These are phyloP conservation scores for Hydnum rufescens DNA, from an alignment of 768 basidiomycete species.

Conservation along the genomic window DNA sequence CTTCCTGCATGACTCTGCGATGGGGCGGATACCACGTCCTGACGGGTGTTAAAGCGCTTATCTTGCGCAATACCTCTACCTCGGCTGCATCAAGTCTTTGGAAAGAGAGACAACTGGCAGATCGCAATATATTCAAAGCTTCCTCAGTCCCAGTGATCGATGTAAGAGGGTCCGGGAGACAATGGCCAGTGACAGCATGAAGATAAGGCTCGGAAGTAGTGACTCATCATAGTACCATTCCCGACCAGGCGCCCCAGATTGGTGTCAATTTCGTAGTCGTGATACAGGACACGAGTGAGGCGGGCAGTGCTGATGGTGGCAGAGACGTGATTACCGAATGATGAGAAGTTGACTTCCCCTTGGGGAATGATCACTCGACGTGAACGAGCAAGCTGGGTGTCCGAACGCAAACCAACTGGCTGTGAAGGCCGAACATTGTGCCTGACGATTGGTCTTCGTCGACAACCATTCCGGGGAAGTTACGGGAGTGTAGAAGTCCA, in stretches of 20 bases:
- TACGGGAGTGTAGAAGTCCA: slow-evolving; percentile 24
- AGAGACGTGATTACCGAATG: slow-evolving; percentile 12
- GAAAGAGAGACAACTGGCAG: slow-evolving; percentile 25
- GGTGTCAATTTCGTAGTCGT: slow-evolving; percentile 17
- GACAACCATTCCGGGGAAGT: slow-evolving; percentile 25
- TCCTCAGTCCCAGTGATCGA: slow-evolving; percentile 26
- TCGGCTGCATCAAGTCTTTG: slow-evolving; percentile 10
- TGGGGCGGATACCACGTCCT: background rate
- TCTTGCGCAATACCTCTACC: background rate
- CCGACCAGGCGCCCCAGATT: slow-evolving; percentile 17
- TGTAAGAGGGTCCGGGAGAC: slow-evolving; percentile 26
- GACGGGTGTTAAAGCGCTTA: background rate
- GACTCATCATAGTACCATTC: slow-evolving; percentile 15
- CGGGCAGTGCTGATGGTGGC: slow-evolving; percentile 8
- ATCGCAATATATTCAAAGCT: slow-evolving; percentile 23
- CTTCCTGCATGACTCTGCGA: background rate
- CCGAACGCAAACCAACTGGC: slow-evolving; percentile 19
- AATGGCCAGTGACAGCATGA: slow-evolving; percentile 27
- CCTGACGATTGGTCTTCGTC: slow-evolving; percentile 24
- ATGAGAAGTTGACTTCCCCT: slow-evolving; percentile 14
- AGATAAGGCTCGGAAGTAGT: slow-evolving; percentile 24
- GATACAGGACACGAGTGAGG: slow-evolving; percentile 14
- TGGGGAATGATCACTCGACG: slow-evolving; percentile 17
- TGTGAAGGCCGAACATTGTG: slow-evolving; percentile 26
- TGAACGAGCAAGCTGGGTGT: background rate